Percentiles rank a stretch among this genome's conserved stretches.
Evolutionary conservation across 164 flowering plant genomes (phyloP).

Genomic region (Kalanchoe fedtschenkoi): DNA sequence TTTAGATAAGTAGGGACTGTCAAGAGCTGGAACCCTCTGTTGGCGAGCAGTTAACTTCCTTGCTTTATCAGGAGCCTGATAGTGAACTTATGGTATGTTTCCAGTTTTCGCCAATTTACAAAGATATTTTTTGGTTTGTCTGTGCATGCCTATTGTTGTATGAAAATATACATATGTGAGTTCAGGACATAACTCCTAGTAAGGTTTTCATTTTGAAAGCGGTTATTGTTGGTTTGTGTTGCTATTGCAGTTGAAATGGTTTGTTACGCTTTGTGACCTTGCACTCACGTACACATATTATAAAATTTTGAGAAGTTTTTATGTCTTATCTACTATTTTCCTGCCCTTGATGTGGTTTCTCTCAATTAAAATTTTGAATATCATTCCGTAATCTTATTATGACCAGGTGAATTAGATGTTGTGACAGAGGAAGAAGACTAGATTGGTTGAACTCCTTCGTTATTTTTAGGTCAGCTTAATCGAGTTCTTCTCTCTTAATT

Average conservation of each 20-base stretch:
- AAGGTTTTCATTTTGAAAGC: no score
- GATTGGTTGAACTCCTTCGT: neutral
- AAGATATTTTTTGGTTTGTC: neutral
- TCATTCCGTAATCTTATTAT: no score
- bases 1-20: conserved; percentile 97
- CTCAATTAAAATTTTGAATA: no score
- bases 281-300: no score
- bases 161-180: no score
- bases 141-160: neutral
- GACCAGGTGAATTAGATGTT: neutral
- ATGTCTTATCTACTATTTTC: neutral
- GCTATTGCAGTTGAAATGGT: neutral
- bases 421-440: neutral
- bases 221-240: neutral
- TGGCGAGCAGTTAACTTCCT: conserved; percentile 92
- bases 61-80: conserved; percentile 96
- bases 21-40: conserved; percentile 92
- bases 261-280: no score
- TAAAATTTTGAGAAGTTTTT: no score
- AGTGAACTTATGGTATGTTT: conserved; percentile 98
- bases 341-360: neutral
- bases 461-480: conserved; percentile 3
- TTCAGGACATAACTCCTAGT: no score
- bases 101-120: neutral
- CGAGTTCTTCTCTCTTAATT: conserved; percentile 3